Base-by-base conservation (phyloP, 805 yeast genomes). In the Wickerhamomyces strasburgensis region DNA sequence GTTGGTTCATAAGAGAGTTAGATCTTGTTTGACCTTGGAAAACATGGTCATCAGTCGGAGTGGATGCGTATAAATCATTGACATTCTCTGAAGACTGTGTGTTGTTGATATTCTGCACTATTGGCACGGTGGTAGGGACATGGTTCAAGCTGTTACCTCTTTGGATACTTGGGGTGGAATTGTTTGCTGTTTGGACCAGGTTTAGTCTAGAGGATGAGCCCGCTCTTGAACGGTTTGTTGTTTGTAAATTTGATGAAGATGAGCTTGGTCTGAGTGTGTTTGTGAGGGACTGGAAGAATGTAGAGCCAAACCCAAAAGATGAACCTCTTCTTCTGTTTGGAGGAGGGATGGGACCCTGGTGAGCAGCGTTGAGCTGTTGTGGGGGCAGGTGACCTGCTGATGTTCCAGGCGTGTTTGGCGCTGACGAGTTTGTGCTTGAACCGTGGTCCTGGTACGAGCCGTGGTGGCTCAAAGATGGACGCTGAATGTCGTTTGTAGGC, bases 221-320 rank as follows among this genome's bases (percentile, higher is more conserved):
- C 2, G 57, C 54, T 31, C 58, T 47, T 13, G 57, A 54, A 10
- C 57, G 47, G 29, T 35, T 34, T 31, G 44, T 5, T 24, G 38
- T 4, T 25, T 27, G 33, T 23, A 42, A 33, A 21, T 49, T 42
- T 6, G 57, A 40, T 2, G 58, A 52, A 6, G 55, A 45, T 3
- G 54, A 44, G 21, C 41, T 43, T 3, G 42, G 46, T 39, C 59
- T 48, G 26, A 54, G 31, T 0, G 59, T 34, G 41, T 35, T 53
- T 6, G 58, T 45, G 19, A 54, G 30, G 14, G 51, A 48, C 7
- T 54, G 45, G 35, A 54, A 53, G 39, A 54, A 49, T 35, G 27
- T 48, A 2, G 54, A 37, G 15, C 50, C 52, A 27, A 54, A 52
- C 14, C 56, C 58, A 34, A 54, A 51, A 3, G 57, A 51, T 0